Base-by-base conservation (phyloP, 176 grass and related monocot species). In the Musa schizocarpa region DNA sequence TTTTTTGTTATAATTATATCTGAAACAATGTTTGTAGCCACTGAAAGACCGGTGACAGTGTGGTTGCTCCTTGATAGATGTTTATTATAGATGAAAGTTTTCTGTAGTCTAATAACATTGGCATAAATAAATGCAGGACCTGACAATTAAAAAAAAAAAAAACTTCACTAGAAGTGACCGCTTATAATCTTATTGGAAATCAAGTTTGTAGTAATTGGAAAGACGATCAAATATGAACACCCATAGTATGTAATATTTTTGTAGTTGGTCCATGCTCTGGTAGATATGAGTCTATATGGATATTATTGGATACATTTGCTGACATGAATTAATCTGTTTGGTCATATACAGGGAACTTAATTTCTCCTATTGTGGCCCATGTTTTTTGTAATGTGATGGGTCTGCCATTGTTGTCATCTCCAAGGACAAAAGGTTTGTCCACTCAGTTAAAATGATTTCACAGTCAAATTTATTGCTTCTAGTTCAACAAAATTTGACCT, bases 381-480 rank as follows among this genome's bases (percentile, higher is more conserved):
- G 66, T 97, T 75, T 84, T 97, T 63, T 97, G 94, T 77, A 97
- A 97, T 79, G 73, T 88, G 77, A 93, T 97, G 94, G 90, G 87
- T 10, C 82, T 97, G 68, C 94, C 94, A 76, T 72, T 81, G 52
- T 85, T 89, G 56, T 86, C 23, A 10, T 84, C 83, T 74, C 66
- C 77, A 2, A 80, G 12, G 25, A 87, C 84, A 64, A 86, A 74
- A 91, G 94, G 94, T 97, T 64, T 50, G 65, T 61, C 9, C 13
- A 69, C 51, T 6, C 24, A 55, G 50, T 63, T 20, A 62, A 63
- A 56, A 48, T 51, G 20, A 14, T 50, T 76, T 51, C 22, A 50
- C 14, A 3, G 25, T 14, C 10, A 19, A 57, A 55, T 25, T 26
- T 14, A 27, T 58, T 23, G 8, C 13, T 19, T 12, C 20, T 22